Percentiles rank a stretch among this genome's conserved stretches.
Evolutionary conservation across 768 basidiomycete genomes (phyloP).

Genomic region (Tylopilus balloui): DNA sequence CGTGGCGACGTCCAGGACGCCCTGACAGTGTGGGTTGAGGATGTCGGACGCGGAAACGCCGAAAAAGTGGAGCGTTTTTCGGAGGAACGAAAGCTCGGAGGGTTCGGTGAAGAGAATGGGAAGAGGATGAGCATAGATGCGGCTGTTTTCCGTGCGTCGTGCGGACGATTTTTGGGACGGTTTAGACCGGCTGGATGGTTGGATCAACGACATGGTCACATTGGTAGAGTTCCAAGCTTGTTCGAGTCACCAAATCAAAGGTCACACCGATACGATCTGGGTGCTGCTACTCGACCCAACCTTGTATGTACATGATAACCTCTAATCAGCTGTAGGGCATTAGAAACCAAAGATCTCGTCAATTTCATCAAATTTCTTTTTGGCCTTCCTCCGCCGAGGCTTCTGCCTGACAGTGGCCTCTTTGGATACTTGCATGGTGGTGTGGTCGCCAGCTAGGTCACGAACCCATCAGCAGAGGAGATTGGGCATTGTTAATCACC

Average conservation of each 20-base stretch:
- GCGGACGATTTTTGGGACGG: conserved; percentile 46
- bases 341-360: conserved; percentile 28
- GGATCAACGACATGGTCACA: conserved; percentile 46
- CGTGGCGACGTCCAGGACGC: conserved; percentile 71
- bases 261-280: too few species aligned
- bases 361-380: conserved; percentile 24
- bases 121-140: conserved; percentile 67
- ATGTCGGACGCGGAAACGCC: conserved; percentile 57
- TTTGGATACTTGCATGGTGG: background rate
- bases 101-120: conserved; percentile 50
- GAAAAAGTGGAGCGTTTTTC: conserved; percentile 48
- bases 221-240: too few species aligned
- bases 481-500: background rate
- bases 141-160: conserved; percentile 58
- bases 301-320: too few species aligned
- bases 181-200: conserved; percentile 37
- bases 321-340: background rate
- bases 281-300: too few species aligned
- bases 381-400: conserved; percentile 13
- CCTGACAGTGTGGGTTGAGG: conserved; percentile 70
- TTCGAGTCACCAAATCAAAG: background rate
- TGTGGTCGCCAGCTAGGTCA: background rate
- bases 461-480: background rate
- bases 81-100: conserved; percentile 36
- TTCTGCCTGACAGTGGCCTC: conserved; percentile 6